phyloP scores from a whole-genome alignment of 495 filamentous ascomycete genomes.

The Talaromyces ruber region DNA sequence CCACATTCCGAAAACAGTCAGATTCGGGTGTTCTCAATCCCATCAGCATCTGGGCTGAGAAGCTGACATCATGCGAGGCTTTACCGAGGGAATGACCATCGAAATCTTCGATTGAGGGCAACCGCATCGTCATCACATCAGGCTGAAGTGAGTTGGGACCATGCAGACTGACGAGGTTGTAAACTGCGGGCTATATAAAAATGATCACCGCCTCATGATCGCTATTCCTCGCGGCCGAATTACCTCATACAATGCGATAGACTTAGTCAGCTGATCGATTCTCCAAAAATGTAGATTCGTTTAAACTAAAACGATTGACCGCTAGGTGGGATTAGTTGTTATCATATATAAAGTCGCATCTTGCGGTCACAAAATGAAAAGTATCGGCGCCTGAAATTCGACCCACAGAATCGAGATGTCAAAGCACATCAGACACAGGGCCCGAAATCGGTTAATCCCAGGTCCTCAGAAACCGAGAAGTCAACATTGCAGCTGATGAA shows the following conservation, averaged over 20 bases:
- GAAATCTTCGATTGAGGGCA: slow-evolving; percentile 3
- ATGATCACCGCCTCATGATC: background rate
- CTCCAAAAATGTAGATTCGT: background rate
- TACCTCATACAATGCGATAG: background rate
- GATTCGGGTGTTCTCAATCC: background rate
- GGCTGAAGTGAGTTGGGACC: background rate
- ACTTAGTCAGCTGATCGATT: background rate
- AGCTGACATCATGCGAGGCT: background rate
- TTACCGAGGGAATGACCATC: slow-evolving; percentile 2
- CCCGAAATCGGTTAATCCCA: background rate
- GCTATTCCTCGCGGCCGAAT: background rate
- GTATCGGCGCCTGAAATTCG: background rate
- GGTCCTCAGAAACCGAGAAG: background rate
- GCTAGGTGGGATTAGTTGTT: background rate
- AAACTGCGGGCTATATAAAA: background rate
- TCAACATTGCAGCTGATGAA: background rate
- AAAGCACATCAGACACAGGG: background rate
- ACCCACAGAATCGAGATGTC: background rate
- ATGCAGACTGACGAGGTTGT: background rate
- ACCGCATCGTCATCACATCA: slow-evolving; percentile 1
- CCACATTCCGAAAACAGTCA: slow-evolving; percentile 27
- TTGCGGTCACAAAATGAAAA: background rate
- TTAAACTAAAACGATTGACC: background rate
- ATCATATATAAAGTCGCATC: background rate
- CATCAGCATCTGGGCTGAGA: background rate